Evolutionary conservation across 352 stramenopile species (phyloP), one percentile per base, ranked within the genome.

Genomic region (Pythium folliculosum): DNA sequence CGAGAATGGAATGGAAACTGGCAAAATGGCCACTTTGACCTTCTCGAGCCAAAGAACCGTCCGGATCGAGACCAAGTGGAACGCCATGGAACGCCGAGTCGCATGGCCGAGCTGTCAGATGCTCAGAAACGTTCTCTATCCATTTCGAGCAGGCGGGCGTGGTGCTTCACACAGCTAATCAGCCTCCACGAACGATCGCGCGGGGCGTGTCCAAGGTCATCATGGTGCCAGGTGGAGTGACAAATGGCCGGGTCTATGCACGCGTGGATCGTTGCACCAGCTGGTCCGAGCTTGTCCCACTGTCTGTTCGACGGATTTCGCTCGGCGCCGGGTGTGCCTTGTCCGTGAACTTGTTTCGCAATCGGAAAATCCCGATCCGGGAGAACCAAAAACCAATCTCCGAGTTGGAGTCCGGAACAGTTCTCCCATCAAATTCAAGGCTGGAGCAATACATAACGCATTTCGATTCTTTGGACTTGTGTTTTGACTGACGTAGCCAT

Each of bases 321-420:
- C 57, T 37, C n/a, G 19, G 45, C 22, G 30, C 48, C 27, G 48
- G 21, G 21, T 12, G 58, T n/a, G 59, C 59, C 59, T 51, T 57
- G n/a, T 58, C 47, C 37, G 40, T 47, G 14, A 49, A 59, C 43
- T 5, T 67, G 60, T 67, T 67, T 67, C 49, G 60, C 60, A 67
- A 67, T 60, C 60, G 60, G 5, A 32, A 32, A 5, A 60, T 67
- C 50, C n/a, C n/a, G 48, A 67, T 23, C 55, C 40, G 1, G 40
- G 40, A 47, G 40, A 47, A 47, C 40, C 40, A 47, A 47, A 10
- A 47, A 47, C 9, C 40, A 47, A 16, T 16, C 17, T 13, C 40
- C 19, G n/a, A 21, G 40, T 32, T 32, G 27, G 5, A 32, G 27
- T 2, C 27, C 40, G 17, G 40, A 47, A 47, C 40, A 0, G 40